Percentiles rank a stretch among this genome's conserved stretches.
Conservation (phyloP, 2,329 filamentous ascomycete genomes). For the Cyanodermella asteris region DNA sequence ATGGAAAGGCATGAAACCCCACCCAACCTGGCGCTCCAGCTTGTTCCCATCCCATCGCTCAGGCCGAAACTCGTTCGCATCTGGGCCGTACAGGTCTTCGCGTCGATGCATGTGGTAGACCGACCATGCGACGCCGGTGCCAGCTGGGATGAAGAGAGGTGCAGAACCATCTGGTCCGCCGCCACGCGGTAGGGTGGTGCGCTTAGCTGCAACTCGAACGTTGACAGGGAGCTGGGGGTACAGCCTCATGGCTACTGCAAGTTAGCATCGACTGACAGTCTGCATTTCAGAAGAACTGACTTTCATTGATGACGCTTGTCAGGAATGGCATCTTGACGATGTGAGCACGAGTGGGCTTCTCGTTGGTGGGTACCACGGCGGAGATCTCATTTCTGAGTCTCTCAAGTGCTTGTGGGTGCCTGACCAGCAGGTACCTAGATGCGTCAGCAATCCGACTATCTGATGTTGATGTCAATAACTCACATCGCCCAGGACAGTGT, state of each 20-base stretch:
- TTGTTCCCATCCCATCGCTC: conserved; percentile 13
- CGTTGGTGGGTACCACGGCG: conserved; percentile 1
- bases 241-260: conserved; percentile 8
- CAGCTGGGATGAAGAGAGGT: conserved; percentile 12
- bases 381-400: conserved; percentile 34
- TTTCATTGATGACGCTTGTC: conserved; percentile 5
- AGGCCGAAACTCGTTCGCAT: conserved; percentile 18
- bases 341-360: conserved; percentile 3
- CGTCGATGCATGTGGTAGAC: conserved; percentile 18
- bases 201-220: conserved; percentile 8
- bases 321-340: conserved; percentile 5
- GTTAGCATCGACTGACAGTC: not conserved
- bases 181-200: conserved; percentile 12
- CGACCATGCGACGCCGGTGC: conserved; percentile 10
- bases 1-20: conserved; percentile 10
- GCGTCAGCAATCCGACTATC: not conserved
- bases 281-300: conserved; percentile 1
- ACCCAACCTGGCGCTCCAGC: conserved; percentile 3
- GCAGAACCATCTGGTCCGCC: conserved; percentile 12
- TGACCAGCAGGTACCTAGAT: conserved; percentile 46
- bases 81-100: conserved; percentile 25
- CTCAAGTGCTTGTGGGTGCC: conserved; percentile 41
- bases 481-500: conserved; percentile 13
- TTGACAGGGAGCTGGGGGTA: conserved; percentile 13
- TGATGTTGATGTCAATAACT: conserved; percentile 2